phyloP scores from a whole-genome alignment of 139 green algal species.

The Zygnema circumcarinatum region DNA sequence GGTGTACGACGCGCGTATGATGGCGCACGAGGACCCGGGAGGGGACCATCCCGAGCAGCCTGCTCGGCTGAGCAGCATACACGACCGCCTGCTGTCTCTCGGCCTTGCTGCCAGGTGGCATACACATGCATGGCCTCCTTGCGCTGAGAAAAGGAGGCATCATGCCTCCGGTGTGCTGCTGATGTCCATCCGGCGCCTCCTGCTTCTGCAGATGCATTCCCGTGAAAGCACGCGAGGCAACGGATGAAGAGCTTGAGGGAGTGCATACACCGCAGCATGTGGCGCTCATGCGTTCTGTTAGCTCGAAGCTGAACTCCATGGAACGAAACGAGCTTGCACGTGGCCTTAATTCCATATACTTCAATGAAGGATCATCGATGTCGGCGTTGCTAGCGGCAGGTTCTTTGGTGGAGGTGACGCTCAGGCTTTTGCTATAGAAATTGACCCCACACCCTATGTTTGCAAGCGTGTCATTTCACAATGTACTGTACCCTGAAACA shows the following conservation, averaged over 20 bases:
- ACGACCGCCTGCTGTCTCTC: background rate
- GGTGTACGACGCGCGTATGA: conserved; percentile 57
- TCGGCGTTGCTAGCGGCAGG: conserved; percentile 42
- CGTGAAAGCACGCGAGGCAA: conserved; percentile 39
- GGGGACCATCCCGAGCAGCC: conserved; percentile 46
- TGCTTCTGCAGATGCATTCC: conserved; percentile 39
- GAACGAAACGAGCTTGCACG: background rate
- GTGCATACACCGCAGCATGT: conserved; percentile 42
- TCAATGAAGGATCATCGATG: conserved; percentile 52
- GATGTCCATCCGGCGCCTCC: too few species aligned
- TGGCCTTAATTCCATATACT: conserved; percentile 56
- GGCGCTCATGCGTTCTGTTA: conserved; percentile 34
- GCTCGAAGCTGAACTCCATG: background rate
- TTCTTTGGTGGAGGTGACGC: conserved; percentile 46
- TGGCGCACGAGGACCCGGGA: conserved; percentile 40
- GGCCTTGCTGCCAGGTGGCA: conserved; percentile 38
- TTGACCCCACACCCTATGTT: too few species aligned
- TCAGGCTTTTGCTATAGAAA: conserved; percentile 1
- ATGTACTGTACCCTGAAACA: background rate
- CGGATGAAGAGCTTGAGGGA: conserved; percentile 46
- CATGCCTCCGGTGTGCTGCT: too few species aligned
- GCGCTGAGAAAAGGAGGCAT: too few species aligned
- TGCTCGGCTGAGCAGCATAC: conserved; percentile 37
- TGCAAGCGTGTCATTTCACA: background rate
- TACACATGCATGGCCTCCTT: too few species aligned